A percentile compares a stretch with the other conserved stretches of the same genome.
phyloP scores from a whole-genome alignment of 2,329 filamentous ascomycete species.

The Pseudogymnoascus sp. region DNA sequence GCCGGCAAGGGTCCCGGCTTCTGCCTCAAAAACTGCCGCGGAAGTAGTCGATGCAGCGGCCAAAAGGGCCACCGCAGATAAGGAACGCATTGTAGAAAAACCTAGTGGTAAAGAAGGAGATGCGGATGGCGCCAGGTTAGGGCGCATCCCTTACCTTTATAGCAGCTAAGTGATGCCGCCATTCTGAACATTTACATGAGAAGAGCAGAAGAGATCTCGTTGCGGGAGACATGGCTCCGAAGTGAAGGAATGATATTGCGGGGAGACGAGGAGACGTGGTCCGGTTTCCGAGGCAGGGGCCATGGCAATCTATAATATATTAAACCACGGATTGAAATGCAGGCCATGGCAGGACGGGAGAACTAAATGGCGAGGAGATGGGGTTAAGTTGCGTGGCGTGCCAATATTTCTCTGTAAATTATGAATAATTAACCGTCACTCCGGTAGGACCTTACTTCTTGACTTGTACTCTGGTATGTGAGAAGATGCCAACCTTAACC shows the following conservation, averaged over 20 bases:
- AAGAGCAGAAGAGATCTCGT: not conserved
- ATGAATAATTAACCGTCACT: not conserved
- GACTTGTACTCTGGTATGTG: not conserved
- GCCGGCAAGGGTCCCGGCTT: slow-evolving; percentile 9
- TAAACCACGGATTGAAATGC: not conserved
- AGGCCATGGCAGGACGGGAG: slow-evolving; percentile 1
- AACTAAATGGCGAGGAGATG: not conserved
- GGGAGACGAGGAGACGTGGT: not conserved
- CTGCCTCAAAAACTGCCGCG: slow-evolving; percentile 14
- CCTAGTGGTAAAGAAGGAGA: not conserved
- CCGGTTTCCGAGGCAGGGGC: not conserved
- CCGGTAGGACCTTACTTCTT: not conserved
- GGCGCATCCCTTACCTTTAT: not conserved
- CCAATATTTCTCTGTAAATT: not conserved
- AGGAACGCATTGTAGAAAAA: not conserved
- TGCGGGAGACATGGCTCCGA: not conserved
- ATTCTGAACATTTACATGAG: not conserved
- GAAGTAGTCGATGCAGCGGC: slow-evolving; percentile 6
- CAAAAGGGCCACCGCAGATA: not conserved
- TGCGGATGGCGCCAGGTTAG: not conserved
- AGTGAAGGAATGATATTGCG: not conserved
- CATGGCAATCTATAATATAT: slow-evolving; percentile 4
- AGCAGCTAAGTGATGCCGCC: not conserved
- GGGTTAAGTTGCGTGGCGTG: not conserved
- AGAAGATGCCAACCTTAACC: not conserved